These are phyloP conservation scores for Closterium sp. DNA, from an alignment of 139 green algal genomes.

Conservation along the genomic window DNA sequence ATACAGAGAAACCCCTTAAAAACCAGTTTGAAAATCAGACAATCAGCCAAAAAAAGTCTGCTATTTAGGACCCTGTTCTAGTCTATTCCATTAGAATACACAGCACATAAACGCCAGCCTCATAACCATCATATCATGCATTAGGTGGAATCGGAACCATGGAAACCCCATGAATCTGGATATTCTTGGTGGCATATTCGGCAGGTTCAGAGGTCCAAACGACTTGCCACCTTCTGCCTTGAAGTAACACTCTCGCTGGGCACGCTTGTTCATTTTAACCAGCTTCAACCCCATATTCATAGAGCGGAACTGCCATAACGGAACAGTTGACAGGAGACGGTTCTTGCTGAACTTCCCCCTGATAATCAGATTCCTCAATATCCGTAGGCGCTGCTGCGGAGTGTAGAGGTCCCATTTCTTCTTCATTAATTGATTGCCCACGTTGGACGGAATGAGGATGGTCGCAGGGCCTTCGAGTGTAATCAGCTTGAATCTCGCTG, in stretches of 20 bases:
- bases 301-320: neutral
- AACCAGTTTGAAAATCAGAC: no score
- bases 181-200: neutral
- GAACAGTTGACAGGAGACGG: neutral
- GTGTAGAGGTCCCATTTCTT: neutral
- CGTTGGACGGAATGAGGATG: neutral
- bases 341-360: neutral
- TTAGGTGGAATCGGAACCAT: neutral
- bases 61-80: no score
- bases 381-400: neutral
- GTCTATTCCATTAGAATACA: neutral
- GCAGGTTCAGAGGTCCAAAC: neutral
- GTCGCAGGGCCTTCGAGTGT: neutral
- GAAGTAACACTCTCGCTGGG: neutral
- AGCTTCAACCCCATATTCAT: neutral
- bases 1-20: no score
- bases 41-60: no score
- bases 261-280: neutral
- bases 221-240: neutral
- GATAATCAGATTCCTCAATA: neutral
- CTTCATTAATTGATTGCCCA: neutral
- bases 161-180: neutral
- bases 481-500: neutral
- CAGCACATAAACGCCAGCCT: neutral
- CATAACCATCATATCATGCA: no score